phyloP scores from a whole-genome alignment of 257 asterid species.

The Rauvolfia tetraphylla region DNA sequence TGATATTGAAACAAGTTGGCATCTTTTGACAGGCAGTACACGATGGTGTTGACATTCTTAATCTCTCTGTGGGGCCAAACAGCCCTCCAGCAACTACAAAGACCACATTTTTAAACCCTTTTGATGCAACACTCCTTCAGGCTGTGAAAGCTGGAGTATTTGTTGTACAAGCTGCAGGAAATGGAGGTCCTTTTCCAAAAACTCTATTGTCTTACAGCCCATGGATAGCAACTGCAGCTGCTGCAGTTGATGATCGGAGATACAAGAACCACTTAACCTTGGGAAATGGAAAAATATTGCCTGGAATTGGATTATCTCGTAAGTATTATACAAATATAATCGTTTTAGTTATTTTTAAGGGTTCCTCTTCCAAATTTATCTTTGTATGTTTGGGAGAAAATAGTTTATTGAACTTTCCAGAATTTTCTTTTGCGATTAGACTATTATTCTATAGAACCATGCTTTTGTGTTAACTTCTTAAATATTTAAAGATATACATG shows the following conservation, averaged over 20 bases:
- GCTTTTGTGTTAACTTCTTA: background rate
- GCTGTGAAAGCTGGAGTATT: slow-evolving; percentile 98
- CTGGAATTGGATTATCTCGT: slow-evolving; percentile 95
- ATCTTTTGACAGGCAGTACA: slow-evolving; percentile 75
- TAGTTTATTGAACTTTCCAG: background rate
- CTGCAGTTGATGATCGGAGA: slow-evolving; percentile 96
- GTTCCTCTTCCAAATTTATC: background rate
- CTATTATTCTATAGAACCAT: background rate
- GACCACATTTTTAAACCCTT: slow-evolving; percentile 90
- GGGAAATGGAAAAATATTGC: slow-evolving; percentile 83
- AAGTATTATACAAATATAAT: slow-evolving; percentile 27
- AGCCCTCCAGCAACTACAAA: slow-evolving; percentile 94
- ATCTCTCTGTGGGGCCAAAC: slow-evolving; percentile 97
- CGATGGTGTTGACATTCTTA: slow-evolving; percentile 95
- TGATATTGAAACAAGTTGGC: slow-evolving; percentile 22
- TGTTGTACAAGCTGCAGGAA: slow-evolving; percentile 98
- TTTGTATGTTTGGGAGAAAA: background rate
- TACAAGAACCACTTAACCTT: slow-evolving; percentile 86
- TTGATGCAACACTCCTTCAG: slow-evolving; percentile 88
- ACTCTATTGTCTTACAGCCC: slow-evolving; percentile 97
- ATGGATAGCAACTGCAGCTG: slow-evolving; percentile 96
- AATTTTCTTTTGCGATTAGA: background rate
- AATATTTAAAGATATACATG: background rate
- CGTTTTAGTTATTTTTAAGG: background rate
- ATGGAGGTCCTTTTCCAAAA: slow-evolving; percentile 96